Base-by-base conservation (phyloP, 805 yeast species). In the Candida stauntonica region DNA sequence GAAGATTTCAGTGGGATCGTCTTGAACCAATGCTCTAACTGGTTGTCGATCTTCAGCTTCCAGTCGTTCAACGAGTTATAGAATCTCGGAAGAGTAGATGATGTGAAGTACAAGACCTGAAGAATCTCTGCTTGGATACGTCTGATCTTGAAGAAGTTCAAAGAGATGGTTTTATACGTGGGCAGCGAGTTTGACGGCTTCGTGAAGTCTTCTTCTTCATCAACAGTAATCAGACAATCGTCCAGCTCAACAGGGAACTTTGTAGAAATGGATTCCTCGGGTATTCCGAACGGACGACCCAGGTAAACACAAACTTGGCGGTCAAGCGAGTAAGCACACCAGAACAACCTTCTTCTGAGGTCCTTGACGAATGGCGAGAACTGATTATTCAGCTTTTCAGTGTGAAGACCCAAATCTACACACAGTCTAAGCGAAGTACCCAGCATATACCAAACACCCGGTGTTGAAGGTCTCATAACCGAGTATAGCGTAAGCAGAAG, bases 391-490 rank as follows among this genome's bases (percentile, higher is more conserved):
- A 62, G 45, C 36, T 61, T 63, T 51, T 87, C 96, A 26, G 78
- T 76, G 58, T 88, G 96, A 7, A 88, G 65, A 1, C 95, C 96
- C 43, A 88, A 60, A 59, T 88, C 96, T 20, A 87, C 86, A 50
- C 91, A 79, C 35, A 86, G 60, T 44, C 96, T 69, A 35, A 86
- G 60, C 0, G 91, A 88, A 2, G 86, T 75, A 0, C 96, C 96
- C 46, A 86, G 63, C 4, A 84, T 77, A 56, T 86, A 86, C 97
- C 97, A 88, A n/a, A 86, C 86, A 4, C 95, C 93, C 0, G 96
- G 95, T 12, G 76, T 75, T 1, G 91, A 80, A 0, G 96, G 96
- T 41, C 95, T 70, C 95, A 88, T 86, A 24, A 82, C 69, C 1
- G 94, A 77, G 55, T 83, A 88, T 5, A 81, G 55, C 0, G 91